These are phyloP conservation scores for Aspergillus affinis DNA, from an alignment of 495 filamentous ascomycete genomes.

Conservation along the genomic window DNA sequence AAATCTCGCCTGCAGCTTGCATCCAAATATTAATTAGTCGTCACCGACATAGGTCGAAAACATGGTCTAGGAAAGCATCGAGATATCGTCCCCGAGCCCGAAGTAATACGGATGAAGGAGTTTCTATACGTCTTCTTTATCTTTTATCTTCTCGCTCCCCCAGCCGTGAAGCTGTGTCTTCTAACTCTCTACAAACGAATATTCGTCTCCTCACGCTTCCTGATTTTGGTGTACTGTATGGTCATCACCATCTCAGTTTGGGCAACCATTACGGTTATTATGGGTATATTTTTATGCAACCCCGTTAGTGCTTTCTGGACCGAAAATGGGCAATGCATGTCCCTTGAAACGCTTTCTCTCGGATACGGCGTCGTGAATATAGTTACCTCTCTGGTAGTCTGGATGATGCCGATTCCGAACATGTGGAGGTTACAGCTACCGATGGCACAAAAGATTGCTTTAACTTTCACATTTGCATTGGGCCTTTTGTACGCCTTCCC, in stretches of 20 bases:
- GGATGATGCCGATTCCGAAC: constrained; percentile 39
- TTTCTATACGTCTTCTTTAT: constrained; percentile 16
- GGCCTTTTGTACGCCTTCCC: constrained; percentile 32
- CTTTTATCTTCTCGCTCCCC: constrained; percentile 13
- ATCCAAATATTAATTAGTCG: too few species aligned
- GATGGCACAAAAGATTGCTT: constrained; percentile 29
- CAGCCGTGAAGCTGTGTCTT: constrained; percentile 13
- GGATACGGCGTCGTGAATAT: constrained; percentile 26
- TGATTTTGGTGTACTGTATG: not conserved
- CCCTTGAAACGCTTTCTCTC: constrained; percentile 14
- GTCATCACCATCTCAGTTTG: constrained; percentile 6
- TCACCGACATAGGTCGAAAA: not conserved
- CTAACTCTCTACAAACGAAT: constrained; percentile 7
- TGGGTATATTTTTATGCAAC: constrained; percentile 15
- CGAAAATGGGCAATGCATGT: constrained; percentile 10
- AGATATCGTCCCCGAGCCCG: not conserved
- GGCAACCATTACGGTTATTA: constrained; percentile 12
- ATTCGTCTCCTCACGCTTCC: constrained; percentile 4
- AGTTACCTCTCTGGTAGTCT: constrained; percentile 37
- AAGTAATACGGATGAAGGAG: not conserved
- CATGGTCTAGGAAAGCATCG: constrained; percentile 2
- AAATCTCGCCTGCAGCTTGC: too few species aligned
- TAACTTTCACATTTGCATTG: constrained; percentile 37
- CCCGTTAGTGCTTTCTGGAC: constrained; percentile 20
- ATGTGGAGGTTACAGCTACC: constrained; percentile 38